phyloP scores from a whole-genome alignment of 1,139 yeast species.

The Yamadazyma diddensiae region DNA sequence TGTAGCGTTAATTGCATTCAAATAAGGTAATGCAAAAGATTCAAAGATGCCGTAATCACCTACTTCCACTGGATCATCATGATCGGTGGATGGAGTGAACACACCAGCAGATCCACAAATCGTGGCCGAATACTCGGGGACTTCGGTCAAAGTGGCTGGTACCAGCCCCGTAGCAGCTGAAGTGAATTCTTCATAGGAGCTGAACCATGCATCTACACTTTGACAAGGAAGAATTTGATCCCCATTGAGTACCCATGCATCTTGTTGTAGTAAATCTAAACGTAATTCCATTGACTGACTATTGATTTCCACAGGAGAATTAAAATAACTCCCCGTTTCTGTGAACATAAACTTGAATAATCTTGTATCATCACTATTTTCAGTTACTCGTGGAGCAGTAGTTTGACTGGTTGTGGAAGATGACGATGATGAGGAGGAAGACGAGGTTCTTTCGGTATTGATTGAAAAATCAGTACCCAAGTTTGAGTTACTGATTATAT shows the following conservation, averaged over 20 bases:
- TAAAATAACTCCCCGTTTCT: conserved; percentile 15
- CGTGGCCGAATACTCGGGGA: conserved; percentile 20
- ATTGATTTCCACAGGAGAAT: conserved; percentile 13
- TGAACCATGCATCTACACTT: conserved; percentile 10
- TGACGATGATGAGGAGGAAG: conserved; percentile 5
- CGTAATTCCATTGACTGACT: conserved; percentile 20
- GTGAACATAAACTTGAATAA: conserved; percentile 23
- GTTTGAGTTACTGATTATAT: conserved; percentile 14
- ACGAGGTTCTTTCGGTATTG: conserved; percentile 10
- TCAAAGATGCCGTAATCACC: conserved; percentile 17
- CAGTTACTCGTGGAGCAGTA: conserved; percentile 15
- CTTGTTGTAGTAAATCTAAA: conserved; percentile 34
- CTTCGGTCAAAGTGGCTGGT: conserved; percentile 20
- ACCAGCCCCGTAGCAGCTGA: conserved; percentile 1
- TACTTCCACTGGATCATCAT: conserved; percentile 12
- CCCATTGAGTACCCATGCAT: conserved; percentile 35
- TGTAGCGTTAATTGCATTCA: conserved; percentile 23
- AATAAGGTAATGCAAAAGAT: conserved; percentile 23
- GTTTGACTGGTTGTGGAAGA: conserved; percentile 8
- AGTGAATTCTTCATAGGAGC: not conserved
- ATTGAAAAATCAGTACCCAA: conserved; percentile 13
- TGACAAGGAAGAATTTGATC: conserved; percentile 23
- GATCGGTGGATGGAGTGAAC: conserved; percentile 13
- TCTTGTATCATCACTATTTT: conserved; percentile 15
- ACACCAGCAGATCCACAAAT: conserved; percentile 29